Evolutionary conservation across 2,329 filamentous ascomycete species (phyloP).

Genomic region (Penicillium corylophilum): DNA sequence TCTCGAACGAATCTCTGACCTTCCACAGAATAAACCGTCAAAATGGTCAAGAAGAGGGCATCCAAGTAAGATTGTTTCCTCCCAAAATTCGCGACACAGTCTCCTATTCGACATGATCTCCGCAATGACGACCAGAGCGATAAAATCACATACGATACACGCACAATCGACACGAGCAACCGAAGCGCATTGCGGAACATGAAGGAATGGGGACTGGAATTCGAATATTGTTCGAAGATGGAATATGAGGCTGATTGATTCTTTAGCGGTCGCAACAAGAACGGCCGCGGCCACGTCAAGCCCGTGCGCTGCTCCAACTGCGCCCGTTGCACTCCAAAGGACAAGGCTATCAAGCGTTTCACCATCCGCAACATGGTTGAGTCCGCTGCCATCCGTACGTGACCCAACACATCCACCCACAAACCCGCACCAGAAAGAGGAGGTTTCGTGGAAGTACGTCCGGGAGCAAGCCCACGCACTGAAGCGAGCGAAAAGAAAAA

Average conservation of each 20-base stretch:
- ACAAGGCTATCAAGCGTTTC: conserved; percentile 99
- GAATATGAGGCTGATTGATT: conserved; percentile 24
- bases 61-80: conserved; percentile 60
- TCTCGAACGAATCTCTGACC: conserved; percentile 30
- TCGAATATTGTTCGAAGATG: conserved; percentile 9
- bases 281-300: conserved; percentile 99
- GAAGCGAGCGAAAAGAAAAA: not conserved
- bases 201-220: conserved; percentile 19
- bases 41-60: conserved; percentile 74
- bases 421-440: conserved; percentile 9
- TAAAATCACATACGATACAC: conserved; percentile 6
- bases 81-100: conserved; percentile 21
- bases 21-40: conserved; percentile 52
- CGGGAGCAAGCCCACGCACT: not conserved
- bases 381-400: conserved; percentile 98
- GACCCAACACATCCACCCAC: conserved; percentile 15
- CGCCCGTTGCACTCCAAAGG: conserved; percentile 93
- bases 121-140: conserved; percentile 22
- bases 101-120: conserved; percentile 28
- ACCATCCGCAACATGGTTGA: conserved; percentile 99
- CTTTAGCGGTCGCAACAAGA: conserved; percentile 95
- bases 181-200: conserved; percentile 21
- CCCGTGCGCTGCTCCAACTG: conserved; percentile 92
- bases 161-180: conserved; percentile 5
- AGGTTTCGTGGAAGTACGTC: not conserved